Evolutionary conservation across 2,329 filamentous ascomycete species (phyloP), one percentile per base, ranked within the genome.

Genomic region (Verticillium dahliae): DNA sequence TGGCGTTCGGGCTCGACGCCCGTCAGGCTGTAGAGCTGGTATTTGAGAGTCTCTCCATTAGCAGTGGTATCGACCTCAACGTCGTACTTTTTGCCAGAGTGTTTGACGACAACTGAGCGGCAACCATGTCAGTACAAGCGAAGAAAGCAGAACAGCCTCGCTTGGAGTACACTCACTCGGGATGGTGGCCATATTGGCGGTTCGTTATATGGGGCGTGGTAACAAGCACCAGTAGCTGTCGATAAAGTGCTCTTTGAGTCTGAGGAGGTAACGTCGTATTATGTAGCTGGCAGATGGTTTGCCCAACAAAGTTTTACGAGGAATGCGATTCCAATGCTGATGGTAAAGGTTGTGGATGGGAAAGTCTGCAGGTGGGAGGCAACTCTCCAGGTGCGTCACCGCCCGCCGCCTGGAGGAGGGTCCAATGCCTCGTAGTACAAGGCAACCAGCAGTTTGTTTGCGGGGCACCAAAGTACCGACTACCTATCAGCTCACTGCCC

Each of bases 1-100:
- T 99, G 96, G 65, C 94, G 90, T 65, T 96, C 91, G 66, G 95
- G 95, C 74, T 98, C 95, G 72, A 99, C 95, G 64, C 91, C 92
- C 56, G 95, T 99, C 61, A 99, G 81, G 65, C 93, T 97, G 80
- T 90, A 99, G 62, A 99, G 85, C 75, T 98, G 95, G 71, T 90
- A 91, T 76, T 98, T 99, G 81, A 99, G 92, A 62, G 90, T 91
- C 76, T 97, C 92, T 76, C 95, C 95, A 65, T 87, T 92, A 56
- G 91, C 89, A 33, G 85, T 82, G 54, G 90, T 84, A 73, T 98
- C 94, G 70, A 99, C 86, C 65, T 98, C 94, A 74, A 99, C 85
- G 72, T 98, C 88, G 80, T 98, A 90, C 74, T 93, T 94, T 76
- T 95, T 97, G 79, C 94, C 94, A 73, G 92, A 88, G 75, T 99